phyloP scores from a whole-genome alignment of 2,329 filamentous ascomycete genomes.

The Colletotrichum shisoi region DNA sequence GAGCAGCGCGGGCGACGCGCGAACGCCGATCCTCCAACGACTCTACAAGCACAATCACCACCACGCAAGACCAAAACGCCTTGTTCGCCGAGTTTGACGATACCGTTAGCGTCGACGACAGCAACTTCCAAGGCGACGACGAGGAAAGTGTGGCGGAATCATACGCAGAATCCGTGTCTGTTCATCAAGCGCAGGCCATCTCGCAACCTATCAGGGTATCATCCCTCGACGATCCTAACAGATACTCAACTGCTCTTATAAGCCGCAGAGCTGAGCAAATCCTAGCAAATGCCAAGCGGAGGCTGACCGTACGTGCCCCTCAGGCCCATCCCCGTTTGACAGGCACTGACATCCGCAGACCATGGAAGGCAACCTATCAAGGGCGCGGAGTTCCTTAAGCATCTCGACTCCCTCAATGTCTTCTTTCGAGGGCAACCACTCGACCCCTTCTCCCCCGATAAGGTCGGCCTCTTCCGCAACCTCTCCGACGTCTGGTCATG shows the following conservation, averaged over 20 bases:
- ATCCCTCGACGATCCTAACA: constrained; percentile 53
- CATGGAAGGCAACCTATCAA: constrained; percentile 90
- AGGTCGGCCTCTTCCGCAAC: constrained; percentile 46
- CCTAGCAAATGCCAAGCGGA: constrained; percentile 88
- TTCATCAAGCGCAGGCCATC: constrained; percentile 45
- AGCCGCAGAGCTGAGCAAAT: constrained; percentile 89
- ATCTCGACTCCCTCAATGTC: constrained; percentile 50
- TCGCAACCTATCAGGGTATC: constrained; percentile 42
- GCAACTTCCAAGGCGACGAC: constrained; percentile 72
- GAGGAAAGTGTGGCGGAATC: constrained; percentile 71
- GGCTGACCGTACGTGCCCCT: constrained; percentile 73
- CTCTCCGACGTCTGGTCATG: constrained; percentile 47
- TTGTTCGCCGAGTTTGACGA: constrained; percentile 70
- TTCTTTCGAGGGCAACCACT: constrained; percentile 56
- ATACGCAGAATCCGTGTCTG: constrained; percentile 58
- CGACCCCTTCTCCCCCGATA: constrained; percentile 62
- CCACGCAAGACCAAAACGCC: constrained; percentile 58
- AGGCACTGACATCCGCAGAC: constrained; percentile 62
- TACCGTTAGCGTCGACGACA: constrained; percentile 67
- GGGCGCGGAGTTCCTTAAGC: constrained; percentile 75
- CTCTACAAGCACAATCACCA: constrained; percentile 68
- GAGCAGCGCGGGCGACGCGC: constrained; percentile 54
- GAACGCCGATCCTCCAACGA: constrained; percentile 65
- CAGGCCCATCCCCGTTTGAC: not conserved
- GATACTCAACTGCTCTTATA: constrained; percentile 75